Percentiles rank a stretch among this genome's conserved stretches.
Conservation (phyloP, 208 protist genomes). For the Trypanosoma congolense region DNA sequence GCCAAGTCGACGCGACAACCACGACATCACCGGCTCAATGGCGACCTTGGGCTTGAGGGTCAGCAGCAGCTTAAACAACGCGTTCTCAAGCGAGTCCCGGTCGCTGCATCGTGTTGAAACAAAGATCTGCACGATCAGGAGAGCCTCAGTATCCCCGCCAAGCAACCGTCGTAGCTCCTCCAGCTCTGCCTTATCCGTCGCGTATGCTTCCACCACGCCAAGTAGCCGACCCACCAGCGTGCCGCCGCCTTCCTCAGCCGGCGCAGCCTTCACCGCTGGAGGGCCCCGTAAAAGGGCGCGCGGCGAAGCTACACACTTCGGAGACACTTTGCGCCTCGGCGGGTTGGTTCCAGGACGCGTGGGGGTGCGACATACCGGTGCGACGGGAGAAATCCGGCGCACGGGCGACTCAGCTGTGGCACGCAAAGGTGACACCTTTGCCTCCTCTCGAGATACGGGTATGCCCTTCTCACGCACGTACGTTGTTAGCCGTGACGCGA, state of each 20-base stretch:
- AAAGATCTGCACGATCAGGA: slow-evolving; percentile 31
- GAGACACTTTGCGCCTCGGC: slow-evolving; percentile 1
- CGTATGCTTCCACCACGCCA: slow-evolving; percentile 10
- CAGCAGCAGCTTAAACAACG: slow-evolving; percentile 20
- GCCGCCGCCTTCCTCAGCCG: not conserved
- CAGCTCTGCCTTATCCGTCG: slow-evolving; percentile 1
- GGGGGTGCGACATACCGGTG: slow-evolving; percentile 9
- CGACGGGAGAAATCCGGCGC: slow-evolving; percentile 16
- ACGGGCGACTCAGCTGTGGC: slow-evolving; percentile 3
- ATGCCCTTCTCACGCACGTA: slow-evolving; percentile 37
- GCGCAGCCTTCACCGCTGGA: too few relatives aligned
- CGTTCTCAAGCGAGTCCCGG: slow-evolving; percentile 12
- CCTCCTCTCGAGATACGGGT: slow-evolving; percentile 25
- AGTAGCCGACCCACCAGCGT: slow-evolving; percentile 8
- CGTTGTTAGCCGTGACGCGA: slow-evolving; percentile 29
- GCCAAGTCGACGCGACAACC: not conserved
- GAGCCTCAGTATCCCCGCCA: slow-evolving; percentile 20
- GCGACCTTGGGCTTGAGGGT: slow-evolving; percentile 18
- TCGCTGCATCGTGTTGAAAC: slow-evolving; percentile 19
- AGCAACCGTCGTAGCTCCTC: slow-evolving; percentile 17
- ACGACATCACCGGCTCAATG: slow-evolving; percentile 7
- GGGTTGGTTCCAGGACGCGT: not conserved
- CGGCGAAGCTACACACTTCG: not conserved
- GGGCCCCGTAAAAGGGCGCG: not conserved
- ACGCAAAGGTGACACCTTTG: slow-evolving; percentile 12